These are phyloP conservation scores for Thelonectria blattea DNA, from an alignment of 2,329 filamentous ascomycete species.

Conservation along the genomic window DNA sequence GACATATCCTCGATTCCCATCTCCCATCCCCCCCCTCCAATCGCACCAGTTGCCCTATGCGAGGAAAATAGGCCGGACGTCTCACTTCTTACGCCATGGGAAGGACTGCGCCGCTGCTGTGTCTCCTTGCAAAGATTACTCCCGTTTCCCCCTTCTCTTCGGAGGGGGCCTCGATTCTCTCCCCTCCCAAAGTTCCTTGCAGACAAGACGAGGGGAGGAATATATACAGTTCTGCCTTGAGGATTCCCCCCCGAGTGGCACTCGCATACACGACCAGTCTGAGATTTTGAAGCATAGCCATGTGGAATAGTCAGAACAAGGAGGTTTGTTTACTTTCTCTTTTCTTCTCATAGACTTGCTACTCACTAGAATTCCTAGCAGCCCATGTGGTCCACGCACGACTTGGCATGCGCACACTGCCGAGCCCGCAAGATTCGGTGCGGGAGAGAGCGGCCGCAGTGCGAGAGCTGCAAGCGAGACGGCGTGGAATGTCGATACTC, in stretches of 20 bases:
- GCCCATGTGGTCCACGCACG: slow-evolving; percentile 40
- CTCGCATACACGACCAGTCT: too few relatives aligned
- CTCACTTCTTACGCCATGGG: slow-evolving; percentile 32
- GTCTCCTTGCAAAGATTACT: slow-evolving; percentile 16
- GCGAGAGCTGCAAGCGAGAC: slow-evolving; percentile 39
- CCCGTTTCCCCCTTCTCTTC: slow-evolving; percentile 7
- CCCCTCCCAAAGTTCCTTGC: too few relatives aligned
- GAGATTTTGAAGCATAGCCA: too few relatives aligned
- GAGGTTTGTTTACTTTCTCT: slow-evolving; percentile 31
- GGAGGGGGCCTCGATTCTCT: background rate
- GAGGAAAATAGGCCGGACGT: background rate
- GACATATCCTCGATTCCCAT: too few relatives aligned
- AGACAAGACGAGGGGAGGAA: too few relatives aligned
- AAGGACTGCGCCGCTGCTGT: slow-evolving; percentile 21
- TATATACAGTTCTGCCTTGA: slow-evolving; percentile 14
- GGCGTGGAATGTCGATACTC: slow-evolving; percentile 40
- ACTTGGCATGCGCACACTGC: slow-evolving; percentile 38
- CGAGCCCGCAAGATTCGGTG: slow-evolving; percentile 38
- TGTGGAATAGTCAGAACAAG: slow-evolving; percentile 36
- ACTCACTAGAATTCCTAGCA: slow-evolving; percentile 30
- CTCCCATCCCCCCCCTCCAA: background rate
- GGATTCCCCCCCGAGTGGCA: background rate
- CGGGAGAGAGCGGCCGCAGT: slow-evolving; percentile 37
- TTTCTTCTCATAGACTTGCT: background rate
- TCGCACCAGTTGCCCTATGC: slow-evolving; percentile 10